A percentile compares a stretch with the other conserved stretches of the same genome.
phyloP scores from a whole-genome alignment of 495 filamentous ascomycete species.

The Xylaria venustula region DNA sequence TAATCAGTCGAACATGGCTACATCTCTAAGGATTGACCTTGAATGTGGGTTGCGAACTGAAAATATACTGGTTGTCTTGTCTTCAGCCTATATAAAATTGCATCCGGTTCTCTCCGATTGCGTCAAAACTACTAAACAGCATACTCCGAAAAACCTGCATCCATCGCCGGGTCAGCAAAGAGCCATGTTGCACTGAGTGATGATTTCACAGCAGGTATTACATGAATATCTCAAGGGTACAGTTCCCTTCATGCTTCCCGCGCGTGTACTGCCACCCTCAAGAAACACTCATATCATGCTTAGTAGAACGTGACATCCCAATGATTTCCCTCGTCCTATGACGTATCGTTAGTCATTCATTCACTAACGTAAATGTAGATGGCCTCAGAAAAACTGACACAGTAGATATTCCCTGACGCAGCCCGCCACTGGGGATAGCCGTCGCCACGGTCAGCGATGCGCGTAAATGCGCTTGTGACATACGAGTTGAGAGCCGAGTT shows the following conservation, averaged over 20 bases:
- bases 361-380: neutral
- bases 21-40: too few relatives aligned
- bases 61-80: too few relatives aligned
- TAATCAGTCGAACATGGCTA: too few relatives aligned
- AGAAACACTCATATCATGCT: neutral
- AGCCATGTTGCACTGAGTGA: neutral
- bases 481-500: slow-evolving; percentile 16
- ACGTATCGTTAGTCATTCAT: neutral
- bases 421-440: slow-evolving; percentile 19
- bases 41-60: too few relatives aligned
- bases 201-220: neutral
- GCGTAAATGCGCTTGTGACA: slow-evolving; percentile 13
- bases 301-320: slow-evolving; percentile 20
- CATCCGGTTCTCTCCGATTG: too few relatives aligned
- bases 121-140: too few relatives aligned
- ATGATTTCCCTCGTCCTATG: slow-evolving; percentile 19
- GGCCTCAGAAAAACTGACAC: neutral
- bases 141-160: too few relatives aligned
- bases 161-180: too few relatives aligned
- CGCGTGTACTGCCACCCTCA: neutral
- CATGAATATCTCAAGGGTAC: neutral
- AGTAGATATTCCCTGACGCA: slow-evolving; percentile 18
- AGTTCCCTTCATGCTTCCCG: neutral
- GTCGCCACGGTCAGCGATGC: slow-evolving; percentile 16
- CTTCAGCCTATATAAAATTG: too few relatives aligned